phyloP scores from a whole-genome alignment of 805 yeast species.

The Schwanniomyces polymorphus region DNA sequence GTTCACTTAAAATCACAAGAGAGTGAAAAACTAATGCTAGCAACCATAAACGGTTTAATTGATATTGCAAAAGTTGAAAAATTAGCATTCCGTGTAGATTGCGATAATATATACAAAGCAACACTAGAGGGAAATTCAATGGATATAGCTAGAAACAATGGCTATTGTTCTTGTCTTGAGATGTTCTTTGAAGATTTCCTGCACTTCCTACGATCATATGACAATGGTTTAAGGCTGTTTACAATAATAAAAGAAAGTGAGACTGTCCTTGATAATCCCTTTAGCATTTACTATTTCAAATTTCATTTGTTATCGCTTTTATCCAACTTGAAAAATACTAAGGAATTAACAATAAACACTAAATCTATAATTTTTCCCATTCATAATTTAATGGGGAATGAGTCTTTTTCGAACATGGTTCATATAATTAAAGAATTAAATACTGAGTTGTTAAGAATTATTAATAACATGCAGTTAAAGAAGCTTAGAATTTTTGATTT shows the following conservation, averaged over 20 bases:
- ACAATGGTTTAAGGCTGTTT: background rate
- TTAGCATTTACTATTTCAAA: constrained; percentile 8
- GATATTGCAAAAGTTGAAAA: background rate
- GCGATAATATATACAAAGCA: constrained; percentile 6
- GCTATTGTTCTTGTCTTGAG: constrained; percentile 7
- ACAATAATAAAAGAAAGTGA: constrained; percentile 3
- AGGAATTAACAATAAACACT: constrained; percentile 6
- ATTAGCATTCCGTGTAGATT: constrained; percentile 7
- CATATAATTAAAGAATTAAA: constrained; percentile 1
- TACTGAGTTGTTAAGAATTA: background rate
- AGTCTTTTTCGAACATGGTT: background rate
- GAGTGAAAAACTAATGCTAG: constrained; percentile 5
- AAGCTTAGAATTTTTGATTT: constrained; percentile 7
- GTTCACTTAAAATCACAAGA: constrained; percentile 8
- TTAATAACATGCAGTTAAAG: background rate
- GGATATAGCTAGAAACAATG: background rate
- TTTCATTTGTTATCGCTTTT: constrained; percentile 1
- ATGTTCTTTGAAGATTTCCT: constrained; percentile 3
- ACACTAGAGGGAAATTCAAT: background rate
- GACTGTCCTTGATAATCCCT: constrained; percentile 5
- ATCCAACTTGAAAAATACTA: background rate
- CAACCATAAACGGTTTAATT: constrained; percentile 1
- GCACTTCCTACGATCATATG: background rate
- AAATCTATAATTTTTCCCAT: constrained; percentile 7
- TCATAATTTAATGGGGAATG: constrained; percentile 1